Percentiles rank a stretch among this genome's conserved stretches.
These are phyloP conservation scores for Dimocarpus longan DNA, from an alignment of 345 rosid species.

Conservation along the genomic window DNA sequence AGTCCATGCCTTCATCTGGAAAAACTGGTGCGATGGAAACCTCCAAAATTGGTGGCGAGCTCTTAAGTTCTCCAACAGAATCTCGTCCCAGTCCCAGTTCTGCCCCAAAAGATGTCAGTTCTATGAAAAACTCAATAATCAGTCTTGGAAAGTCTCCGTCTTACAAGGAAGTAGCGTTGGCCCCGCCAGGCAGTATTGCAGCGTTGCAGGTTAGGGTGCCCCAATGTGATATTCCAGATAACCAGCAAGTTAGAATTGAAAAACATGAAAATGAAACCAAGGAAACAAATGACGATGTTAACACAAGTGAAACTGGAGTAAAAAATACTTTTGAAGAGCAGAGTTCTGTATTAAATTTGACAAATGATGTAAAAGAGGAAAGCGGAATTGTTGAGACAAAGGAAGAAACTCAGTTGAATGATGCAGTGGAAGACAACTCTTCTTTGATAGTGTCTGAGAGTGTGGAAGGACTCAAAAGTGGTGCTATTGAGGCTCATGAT, in stretches of 20 bases:
- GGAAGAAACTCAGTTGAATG: slow-evolving; percentile 44
- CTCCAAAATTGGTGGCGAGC: slow-evolving; percentile 41
- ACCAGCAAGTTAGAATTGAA: slow-evolving; percentile 36
- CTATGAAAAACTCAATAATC: slow-evolving; percentile 44
- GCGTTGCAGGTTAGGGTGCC: slow-evolving; percentile 64
- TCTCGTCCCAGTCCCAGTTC: slow-evolving; percentile 40
- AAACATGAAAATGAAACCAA: slow-evolving; percentile 39
- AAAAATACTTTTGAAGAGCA: slow-evolving; percentile 40
- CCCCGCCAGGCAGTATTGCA: slow-evolving; percentile 90
- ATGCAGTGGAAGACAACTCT: slow-evolving; percentile 39
- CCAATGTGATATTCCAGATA: slow-evolving; percentile 46
- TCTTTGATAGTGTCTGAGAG: slow-evolving; percentile 35
- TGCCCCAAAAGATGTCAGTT: slow-evolving; percentile 40
- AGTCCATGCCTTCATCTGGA: slow-evolving; percentile 58
- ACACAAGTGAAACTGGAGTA: slow-evolving; percentile 29
- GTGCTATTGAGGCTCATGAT: slow-evolving; percentile 39
- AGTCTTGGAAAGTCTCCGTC: slow-evolving; percentile 94
- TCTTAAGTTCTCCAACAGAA: slow-evolving; percentile 43
- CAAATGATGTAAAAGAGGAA: slow-evolving; percentile 31
- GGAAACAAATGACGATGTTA: slow-evolving; percentile 40
- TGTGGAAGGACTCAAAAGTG: slow-evolving; percentile 34
- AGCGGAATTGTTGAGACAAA: slow-evolving; percentile 35
- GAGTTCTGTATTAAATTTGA: slow-evolving; percentile 28
- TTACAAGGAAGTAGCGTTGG: slow-evolving; percentile 96
- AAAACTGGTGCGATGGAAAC: slow-evolving; percentile 42